These are phyloP conservation scores for Polyporus arcularius DNA, from an alignment of 768 basidiomycete genomes.

Conservation along the genomic window DNA sequence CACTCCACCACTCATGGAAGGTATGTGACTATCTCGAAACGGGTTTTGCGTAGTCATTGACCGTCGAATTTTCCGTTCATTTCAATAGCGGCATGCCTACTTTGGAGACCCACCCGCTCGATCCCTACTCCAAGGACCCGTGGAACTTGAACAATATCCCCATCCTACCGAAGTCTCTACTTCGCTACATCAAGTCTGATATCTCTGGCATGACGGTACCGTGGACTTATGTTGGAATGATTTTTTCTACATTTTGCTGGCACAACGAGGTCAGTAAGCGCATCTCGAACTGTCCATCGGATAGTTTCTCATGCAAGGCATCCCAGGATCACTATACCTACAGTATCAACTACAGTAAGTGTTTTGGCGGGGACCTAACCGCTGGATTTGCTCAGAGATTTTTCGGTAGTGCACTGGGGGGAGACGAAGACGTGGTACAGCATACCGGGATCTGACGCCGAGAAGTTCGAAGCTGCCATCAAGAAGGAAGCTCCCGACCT, in stretches of 20 bases:
- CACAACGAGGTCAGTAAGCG: slow-evolving; percentile 80
- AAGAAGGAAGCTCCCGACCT: slow-evolving; percentile 94
- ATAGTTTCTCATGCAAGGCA: slow-evolving; percentile 19
- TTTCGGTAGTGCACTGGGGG: slow-evolving; percentile 88
- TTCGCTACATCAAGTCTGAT: slow-evolving; percentile 97
- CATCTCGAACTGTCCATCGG: slow-evolving; percentile 14
- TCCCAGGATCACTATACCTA: slow-evolving; percentile 94
- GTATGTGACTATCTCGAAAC: slow-evolving; percentile 43
- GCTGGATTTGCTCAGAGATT: slow-evolving; percentile 7
- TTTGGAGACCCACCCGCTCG: slow-evolving; percentile 87
- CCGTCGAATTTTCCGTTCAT: background rate
- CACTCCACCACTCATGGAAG: slow-evolving; percentile 98
- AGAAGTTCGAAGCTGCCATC: slow-evolving; percentile 95
- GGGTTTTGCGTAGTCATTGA: slow-evolving; percentile 1
- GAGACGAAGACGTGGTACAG: slow-evolving; percentile 99
- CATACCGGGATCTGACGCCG: slow-evolving; percentile 92
- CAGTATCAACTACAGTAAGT: slow-evolving; percentile 89
- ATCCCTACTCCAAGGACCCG: slow-evolving; percentile 84
- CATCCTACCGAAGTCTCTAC: slow-evolving; percentile 86
- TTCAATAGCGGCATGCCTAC: slow-evolving; percentile 86
- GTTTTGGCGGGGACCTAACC: background rate
- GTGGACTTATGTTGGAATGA: slow-evolving; percentile 99
- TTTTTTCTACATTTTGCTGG: slow-evolving; percentile 99
- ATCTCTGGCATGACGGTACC: slow-evolving; percentile 99
- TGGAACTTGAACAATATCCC: slow-evolving; percentile 99